These are phyloP conservation scores for Brassica napus DNA, from an alignment of 345 rosid genomes.

Conservation along the genomic window DNA sequence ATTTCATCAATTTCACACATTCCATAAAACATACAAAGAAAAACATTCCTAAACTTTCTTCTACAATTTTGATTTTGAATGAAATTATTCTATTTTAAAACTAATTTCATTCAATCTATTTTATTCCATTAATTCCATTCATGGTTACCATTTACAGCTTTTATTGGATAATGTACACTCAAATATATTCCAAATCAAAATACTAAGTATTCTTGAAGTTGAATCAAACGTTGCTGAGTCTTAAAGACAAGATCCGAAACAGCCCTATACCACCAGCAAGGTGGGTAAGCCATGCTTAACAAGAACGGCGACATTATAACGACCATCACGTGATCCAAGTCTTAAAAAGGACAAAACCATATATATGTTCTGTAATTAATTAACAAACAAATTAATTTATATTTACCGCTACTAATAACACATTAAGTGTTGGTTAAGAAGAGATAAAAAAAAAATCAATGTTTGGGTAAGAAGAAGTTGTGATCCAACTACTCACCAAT, in stretches of 20 bases:
- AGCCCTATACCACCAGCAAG: conserved; percentile 1
- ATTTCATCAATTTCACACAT: too few species aligned
- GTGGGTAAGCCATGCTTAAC: neutral
- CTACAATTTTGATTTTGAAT: too few species aligned
- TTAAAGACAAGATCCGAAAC: conserved; percentile 30
- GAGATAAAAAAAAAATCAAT: neutral
- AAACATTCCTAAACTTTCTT: too few species aligned
- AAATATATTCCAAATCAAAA: neutral
- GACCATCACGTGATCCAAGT: neutral
- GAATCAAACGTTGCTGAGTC: conserved; percentile 24
- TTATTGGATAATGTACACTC: neutral
- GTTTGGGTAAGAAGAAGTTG: conserved; percentile 27
- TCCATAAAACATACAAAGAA: too few species aligned
- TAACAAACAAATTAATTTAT: neutral
- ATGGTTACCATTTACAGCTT: too few species aligned
- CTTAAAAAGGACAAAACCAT: neutral
- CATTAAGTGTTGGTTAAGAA: neutral
- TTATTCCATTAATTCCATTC: too few species aligned
- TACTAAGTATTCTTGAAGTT: neutral
- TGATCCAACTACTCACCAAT: conserved; percentile 48
- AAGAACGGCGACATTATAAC: conserved; percentile 20
- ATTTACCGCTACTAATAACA: conserved; percentile 5
- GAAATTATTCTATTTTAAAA: too few species aligned
- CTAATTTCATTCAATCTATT: too few species aligned
- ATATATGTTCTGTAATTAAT: neutral